Base-by-base conservation (phyloP, 257 asterid genomes). In the Fraxinus pennsylvanica region DNA sequence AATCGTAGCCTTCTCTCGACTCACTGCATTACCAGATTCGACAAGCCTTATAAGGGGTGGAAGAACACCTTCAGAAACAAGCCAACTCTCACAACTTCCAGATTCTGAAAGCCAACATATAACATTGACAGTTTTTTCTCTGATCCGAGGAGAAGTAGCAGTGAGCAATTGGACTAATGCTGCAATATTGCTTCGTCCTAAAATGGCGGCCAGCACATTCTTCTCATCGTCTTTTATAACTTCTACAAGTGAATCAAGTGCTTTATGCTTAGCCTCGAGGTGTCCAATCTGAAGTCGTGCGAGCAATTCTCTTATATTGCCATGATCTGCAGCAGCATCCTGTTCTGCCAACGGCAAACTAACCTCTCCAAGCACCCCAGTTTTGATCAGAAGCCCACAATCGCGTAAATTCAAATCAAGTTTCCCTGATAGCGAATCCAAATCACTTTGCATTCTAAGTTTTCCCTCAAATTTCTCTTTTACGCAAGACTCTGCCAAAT, bases 281-380 rank as follows among this genome's bases (percentile, higher is more conserved):
- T 95, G 97, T 3, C 99, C 98, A 12, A 95, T 95, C 72, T 95
- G 98, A 47, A 95, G 96, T 17, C 99, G 89, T 10, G 99, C 98
- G 4, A 95, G 92, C 80, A 95, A 77, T 84, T 95, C 98, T 38
- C 90, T 73, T 22, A 92, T 82, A 76, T 82, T 89, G 2, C 89
- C 86, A 4, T 80, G 87, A 47, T n/a, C 78, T 17, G 76, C 80
- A 38, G 29, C 66, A 57, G 82, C 81, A 71, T 87, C 97, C 0
- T 87, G 75, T 36, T 88, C 93, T 0, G 89, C 74, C 0, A 88
- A 82, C 1, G 92, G 87, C 63, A 86, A 84, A 4, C 94, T 87
- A 17, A 90, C 95, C 87, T 91, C 97, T 10, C 97, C 98, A 3
- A 95, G 94, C 59, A 95, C 96, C 6, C 98, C 99, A 0, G 97